These are phyloP conservation scores for Termitomyces sp. DNA, from an alignment of 1,284 basidiomycete species.

Conservation along the genomic window DNA sequence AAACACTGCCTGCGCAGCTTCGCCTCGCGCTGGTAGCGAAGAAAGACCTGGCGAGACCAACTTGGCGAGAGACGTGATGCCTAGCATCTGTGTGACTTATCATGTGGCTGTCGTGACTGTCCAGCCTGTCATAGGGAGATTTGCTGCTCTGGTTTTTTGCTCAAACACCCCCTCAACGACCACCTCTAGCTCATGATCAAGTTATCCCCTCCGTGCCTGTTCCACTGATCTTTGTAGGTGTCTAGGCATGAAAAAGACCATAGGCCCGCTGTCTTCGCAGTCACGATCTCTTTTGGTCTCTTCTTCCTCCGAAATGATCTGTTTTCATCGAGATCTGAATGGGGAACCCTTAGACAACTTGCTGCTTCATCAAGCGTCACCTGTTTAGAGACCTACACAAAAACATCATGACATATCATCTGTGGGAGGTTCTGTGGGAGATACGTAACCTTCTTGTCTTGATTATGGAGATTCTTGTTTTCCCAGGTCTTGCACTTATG, in stretches of 20 bases:
- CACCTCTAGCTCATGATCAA: not conserved
- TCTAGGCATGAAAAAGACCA: not conserved
- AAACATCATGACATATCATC: not conserved
- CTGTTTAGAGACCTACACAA: conserved; percentile 5
- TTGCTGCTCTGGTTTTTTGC: not conserved
- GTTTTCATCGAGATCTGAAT: not conserved
- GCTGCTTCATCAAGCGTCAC: conserved; percentile 1
- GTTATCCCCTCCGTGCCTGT: not conserved
- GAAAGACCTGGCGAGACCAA: not conserved
- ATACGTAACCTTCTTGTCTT: not conserved
- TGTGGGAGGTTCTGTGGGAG: conserved; percentile 1
- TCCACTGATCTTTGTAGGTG: not conserved
- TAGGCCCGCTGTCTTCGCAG: not conserved
- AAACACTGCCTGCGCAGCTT: conserved; percentile 15
- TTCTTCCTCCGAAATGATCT: conserved; percentile 4
- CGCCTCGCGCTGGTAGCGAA: conserved; percentile 5
- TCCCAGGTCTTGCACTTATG: not conserved
- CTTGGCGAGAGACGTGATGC: conserved; percentile 9
- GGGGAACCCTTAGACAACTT: conserved; percentile 4
- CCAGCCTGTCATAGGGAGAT: too few relatives aligned
- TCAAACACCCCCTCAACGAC: not conserved
- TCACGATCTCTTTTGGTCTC: conserved; percentile 1
- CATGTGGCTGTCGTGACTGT: conserved; percentile 9
- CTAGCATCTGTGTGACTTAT: conserved; percentile 11
- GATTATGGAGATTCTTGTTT: not conserved